Conservation (phyloP, 352 stramenopile species). For the Globisporangium spiculum region DNA sequence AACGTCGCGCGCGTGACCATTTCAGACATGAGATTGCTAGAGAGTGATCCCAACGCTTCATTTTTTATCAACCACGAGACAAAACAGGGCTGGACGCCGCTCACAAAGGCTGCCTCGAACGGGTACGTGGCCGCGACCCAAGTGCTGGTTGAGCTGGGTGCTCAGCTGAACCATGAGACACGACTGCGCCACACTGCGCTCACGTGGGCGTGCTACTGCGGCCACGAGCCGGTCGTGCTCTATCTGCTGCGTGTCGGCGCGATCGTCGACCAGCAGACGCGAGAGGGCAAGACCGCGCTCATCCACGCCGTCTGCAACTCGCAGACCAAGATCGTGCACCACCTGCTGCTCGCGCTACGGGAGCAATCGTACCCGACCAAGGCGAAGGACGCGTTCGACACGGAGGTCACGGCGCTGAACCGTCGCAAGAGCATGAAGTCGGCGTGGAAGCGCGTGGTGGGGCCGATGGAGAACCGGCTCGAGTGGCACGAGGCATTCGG, state of each 20-base stretch:
- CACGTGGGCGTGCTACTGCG: slow-evolving; percentile 75
- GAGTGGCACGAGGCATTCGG: slow-evolving; percentile 68
- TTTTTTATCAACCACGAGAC: slow-evolving; percentile 62
- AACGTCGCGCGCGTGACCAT: slow-evolving; percentile 2
- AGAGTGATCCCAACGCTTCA: slow-evolving; percentile 6
- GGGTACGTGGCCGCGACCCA: slow-evolving; percentile 35
- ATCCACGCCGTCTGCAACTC: slow-evolving; percentile 64
- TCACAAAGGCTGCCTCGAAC: slow-evolving; percentile 61
- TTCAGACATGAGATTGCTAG: neutral
- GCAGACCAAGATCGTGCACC: slow-evolving; percentile 47
- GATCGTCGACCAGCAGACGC: slow-evolving; percentile 35
- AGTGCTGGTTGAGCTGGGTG: slow-evolving; percentile 45
- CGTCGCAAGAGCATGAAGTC: slow-evolving; percentile 20
- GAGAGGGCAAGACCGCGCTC: slow-evolving; percentile 63
- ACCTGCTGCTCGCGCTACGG: slow-evolving; percentile 47
- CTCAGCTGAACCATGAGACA: slow-evolving; percentile 43
- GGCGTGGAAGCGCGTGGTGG: slow-evolving; percentile 12
- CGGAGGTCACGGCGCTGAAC: slow-evolving; percentile 13
- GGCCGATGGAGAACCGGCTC: slow-evolving; percentile 22
- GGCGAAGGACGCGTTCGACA: slow-evolving; percentile 22
- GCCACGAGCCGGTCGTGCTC: slow-evolving; percentile 59
- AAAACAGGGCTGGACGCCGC: slow-evolving; percentile 59
- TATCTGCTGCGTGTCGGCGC: slow-evolving; percentile 42
- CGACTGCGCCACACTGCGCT: slow-evolving; percentile 62
- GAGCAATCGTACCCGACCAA: slow-evolving; percentile 33